Percentiles rank a stretch among this genome's conserved stretches.
These are phyloP conservation scores for Ajuga chamaepitys DNA, from an alignment of 257 asterid genomes.

Conservation along the genomic window DNA sequence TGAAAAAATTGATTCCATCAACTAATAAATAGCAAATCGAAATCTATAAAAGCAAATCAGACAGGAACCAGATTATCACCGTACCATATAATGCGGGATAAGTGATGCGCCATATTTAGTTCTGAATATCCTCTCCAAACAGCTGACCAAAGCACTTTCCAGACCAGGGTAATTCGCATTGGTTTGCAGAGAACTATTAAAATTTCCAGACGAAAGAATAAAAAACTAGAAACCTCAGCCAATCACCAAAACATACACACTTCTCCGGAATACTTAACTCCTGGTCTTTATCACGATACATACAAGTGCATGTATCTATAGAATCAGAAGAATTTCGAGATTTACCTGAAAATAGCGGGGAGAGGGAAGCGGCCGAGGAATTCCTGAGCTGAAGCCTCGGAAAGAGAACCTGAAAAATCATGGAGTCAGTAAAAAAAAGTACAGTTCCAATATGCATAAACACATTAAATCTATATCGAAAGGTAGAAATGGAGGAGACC, in stretches of 20 bases:
- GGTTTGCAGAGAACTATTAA: conserved; percentile 70
- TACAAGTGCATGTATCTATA: neutral
- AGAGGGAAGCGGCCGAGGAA: conserved; percentile 78
- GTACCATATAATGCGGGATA: conserved; percentile 87
- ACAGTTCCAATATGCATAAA: neutral
- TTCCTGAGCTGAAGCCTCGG: conserved; percentile 64
- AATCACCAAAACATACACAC: neutral
- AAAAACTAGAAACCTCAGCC: neutral
- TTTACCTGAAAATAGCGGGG: conserved; percentile 64
- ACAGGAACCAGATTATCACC: neutral
- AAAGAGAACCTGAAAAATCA: conserved; percentile 51
- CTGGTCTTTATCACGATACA: neutral
- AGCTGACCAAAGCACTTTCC: conserved; percentile 63
- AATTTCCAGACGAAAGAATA: conserved; percentile 4
- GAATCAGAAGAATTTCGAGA: neutral
- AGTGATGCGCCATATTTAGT: conserved; percentile 88
- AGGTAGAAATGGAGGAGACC: conserved; percentile 30
- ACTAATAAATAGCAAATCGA: neutral
- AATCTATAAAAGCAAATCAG: neutral
- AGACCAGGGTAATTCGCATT: conserved; percentile 64
- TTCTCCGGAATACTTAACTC: neutral
- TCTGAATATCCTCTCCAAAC: conserved; percentile 74
- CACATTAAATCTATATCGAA: neutral
- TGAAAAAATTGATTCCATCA: neutral
- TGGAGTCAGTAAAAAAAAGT: neutral